A percentile compares a stretch with the other conserved stretches of the same genome.
These are phyloP conservation scores for Xylaria sp. DNA, from an alignment of 2,329 filamentous ascomycete species.

Conservation along the genomic window DNA sequence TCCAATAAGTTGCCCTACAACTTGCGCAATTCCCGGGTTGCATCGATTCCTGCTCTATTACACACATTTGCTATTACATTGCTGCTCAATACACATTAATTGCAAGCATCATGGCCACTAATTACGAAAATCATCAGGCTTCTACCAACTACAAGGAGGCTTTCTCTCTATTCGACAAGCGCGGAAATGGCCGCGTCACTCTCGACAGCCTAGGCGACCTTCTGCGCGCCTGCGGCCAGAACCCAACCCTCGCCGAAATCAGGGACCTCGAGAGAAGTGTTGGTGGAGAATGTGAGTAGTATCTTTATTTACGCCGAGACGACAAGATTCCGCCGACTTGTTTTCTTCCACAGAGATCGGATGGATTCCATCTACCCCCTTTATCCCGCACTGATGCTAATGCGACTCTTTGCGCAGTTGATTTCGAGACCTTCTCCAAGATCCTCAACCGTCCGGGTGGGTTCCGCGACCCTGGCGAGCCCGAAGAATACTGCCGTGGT, in stretches of 20 bases:
- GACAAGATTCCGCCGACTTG: background rate
- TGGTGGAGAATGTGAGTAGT: slow-evolving; percentile 85
- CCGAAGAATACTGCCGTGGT: slow-evolving; percentile 96
- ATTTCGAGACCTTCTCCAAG: slow-evolving; percentile 97
- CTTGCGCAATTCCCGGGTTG: slow-evolving; percentile 24
- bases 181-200: slow-evolving; percentile 91
- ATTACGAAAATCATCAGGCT: slow-evolving; percentile 62
- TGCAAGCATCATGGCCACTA: slow-evolving; percentile 48
- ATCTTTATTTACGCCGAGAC: slow-evolving; percentile 26
- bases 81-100: slow-evolving; percentile 25
- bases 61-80: slow-evolving; percentile 31
- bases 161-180: slow-evolving; percentile 99
- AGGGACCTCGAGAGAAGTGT: slow-evolving; percentile 89
- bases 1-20: background rate
- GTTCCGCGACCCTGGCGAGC: slow-evolving; percentile 97
- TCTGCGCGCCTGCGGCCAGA: slow-evolving; percentile 95
- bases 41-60: slow-evolving; percentile 17
- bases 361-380: background rate
- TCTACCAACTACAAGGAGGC: slow-evolving; percentile 99
- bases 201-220: slow-evolving; percentile 91
- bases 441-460: slow-evolving; percentile 97
- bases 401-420: slow-evolving; percentile 69
- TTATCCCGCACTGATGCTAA: slow-evolving; percentile 15
- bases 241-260: slow-evolving; percentile 94
- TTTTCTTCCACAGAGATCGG: background rate